Percentiles rank a stretch among this genome's conserved stretches.
phyloP scores from a whole-genome alignment of 768 basidiomycete species.

The Rhodosporidiobolus odoratus region DNA sequence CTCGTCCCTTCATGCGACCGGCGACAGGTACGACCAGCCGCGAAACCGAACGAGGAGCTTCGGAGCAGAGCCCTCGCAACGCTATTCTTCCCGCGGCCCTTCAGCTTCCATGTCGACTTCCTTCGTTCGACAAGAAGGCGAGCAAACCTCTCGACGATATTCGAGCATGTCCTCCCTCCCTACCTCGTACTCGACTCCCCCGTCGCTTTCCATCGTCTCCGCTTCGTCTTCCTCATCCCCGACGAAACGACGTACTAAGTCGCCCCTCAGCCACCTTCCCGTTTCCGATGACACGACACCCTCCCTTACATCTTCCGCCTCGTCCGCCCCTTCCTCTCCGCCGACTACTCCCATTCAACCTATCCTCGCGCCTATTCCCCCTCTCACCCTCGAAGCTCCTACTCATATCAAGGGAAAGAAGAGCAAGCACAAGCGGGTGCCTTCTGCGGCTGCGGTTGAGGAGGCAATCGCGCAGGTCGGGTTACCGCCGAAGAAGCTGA shows the following conservation, averaged over 20 bases:
- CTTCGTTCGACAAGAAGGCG: background rate
- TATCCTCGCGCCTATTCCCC: background rate
- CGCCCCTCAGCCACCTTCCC: slow-evolving; percentile 12
- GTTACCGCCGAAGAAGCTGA: background rate
- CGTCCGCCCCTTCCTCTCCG: slow-evolving; percentile 17
- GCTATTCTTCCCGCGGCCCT: background rate
- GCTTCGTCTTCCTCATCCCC: background rate
- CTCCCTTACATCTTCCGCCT: slow-evolving; percentile 31
- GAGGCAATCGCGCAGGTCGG: background rate
- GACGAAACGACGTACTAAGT: background rate
- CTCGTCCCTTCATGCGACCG: background rate
- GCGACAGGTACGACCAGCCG: background rate
- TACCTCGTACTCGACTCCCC: slow-evolving; percentile 3
- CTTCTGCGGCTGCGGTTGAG: background rate
- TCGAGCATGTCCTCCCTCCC: slow-evolving; percentile 7
- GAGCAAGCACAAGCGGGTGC: background rate
- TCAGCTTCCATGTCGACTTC: background rate
- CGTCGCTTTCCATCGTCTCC: background rate
- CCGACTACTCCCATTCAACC: slow-evolving; percentile 13
- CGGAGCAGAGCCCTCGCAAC: background rate
- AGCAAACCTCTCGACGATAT: slow-evolving; percentile 19
- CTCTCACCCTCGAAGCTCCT: slow-evolving; percentile 2
- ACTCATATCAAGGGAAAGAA: background rate
- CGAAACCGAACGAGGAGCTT: background rate
- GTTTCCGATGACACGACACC: slow-evolving; percentile 13